Base-by-base conservation (phyloP, 306 rosid genomes). In the Trifolium fragiferum region DNA sequence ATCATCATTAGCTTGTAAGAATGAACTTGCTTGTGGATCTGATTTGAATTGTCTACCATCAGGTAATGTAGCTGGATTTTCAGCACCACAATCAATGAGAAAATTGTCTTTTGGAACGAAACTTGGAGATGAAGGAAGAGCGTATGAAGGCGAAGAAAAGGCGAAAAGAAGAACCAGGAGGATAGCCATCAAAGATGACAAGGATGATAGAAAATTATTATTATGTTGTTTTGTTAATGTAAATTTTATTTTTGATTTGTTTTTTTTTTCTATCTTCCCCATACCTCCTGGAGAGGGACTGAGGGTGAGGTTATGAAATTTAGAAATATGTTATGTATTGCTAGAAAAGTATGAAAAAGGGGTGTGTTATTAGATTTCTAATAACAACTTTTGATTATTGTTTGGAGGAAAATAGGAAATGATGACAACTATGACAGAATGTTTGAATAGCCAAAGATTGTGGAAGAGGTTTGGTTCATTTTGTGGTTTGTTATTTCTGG, bases 11-110 rank as follows among this genome's bases (percentile, higher is more conserved):
- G 95, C 85, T 30, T 90, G 60, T 7, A 94, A 30, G 65, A 54
- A 82, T 0, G 90, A 82, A 3, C 27, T 61, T 25, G 97, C 23
- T 73, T 94, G 87, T 8, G 77, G 55, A 67, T 94, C 98, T 0
- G 90, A 82, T 71, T 92, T 92, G 86, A 94, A 92, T 5, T 41
- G 32, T 82, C 97, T 83, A 13, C 97, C 98, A 57, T 91, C 97
- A 5, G 93, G 89, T 15, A 85, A 53, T 1, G 83, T 46, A 72
- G 79, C 62, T 10, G n/a, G 4, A 7, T 35, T 72, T 0, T 83
- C 85, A 3, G 98, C 76, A 18, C 99, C 99, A 73, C 96, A 92
- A 15, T 85, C 90, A 65, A 94, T 87, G 66, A 91, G 96, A 76
- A 87, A 82, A 63, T 81, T 83, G 37, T 94, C 97, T 66, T 83